Evolutionary conservation across 169 alveolate species (phyloP).

Genomic region (Cryptosporidium parvum): DNA sequence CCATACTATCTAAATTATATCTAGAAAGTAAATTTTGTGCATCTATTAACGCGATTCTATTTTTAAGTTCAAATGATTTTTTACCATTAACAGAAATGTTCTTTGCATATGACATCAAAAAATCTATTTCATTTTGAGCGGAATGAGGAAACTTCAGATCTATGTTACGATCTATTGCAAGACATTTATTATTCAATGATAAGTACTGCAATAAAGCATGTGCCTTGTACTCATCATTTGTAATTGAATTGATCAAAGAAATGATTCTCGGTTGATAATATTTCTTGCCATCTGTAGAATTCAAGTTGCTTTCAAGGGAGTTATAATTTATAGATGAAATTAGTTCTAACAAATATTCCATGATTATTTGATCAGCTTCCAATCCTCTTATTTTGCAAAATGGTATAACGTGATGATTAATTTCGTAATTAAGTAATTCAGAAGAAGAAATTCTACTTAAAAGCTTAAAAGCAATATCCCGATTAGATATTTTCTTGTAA

Average conservation of each 20-base stretch:
- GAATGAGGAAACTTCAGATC: constrained; percentile 9
- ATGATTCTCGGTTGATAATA: constrained; percentile 50
- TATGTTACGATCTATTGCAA: not conserved
- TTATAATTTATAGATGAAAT: constrained; percentile 8
- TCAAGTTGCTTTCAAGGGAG: not conserved
- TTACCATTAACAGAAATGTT: constrained; percentile 24
- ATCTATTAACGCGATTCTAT: constrained; percentile 62
- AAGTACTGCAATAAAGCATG: constrained; percentile 38
- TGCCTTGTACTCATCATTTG: constrained; percentile 57
- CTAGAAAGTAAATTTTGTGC: constrained; percentile 72
- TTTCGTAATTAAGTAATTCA: constrained; percentile 43
- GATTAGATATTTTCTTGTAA: constrained; percentile 19
- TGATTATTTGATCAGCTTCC: constrained; percentile 25
- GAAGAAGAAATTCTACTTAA: constrained; percentile 36
- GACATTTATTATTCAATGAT: constrained; percentile 10
- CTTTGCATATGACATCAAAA: constrained; percentile 21
- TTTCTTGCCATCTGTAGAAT: not conserved
- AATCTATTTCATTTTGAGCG: constrained; percentile 9
- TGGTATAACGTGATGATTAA: constrained; percentile 52
- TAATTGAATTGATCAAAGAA: constrained; percentile 28
- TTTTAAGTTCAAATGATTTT: constrained; percentile 32
- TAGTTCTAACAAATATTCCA: constrained; percentile 44
- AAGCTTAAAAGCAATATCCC: constrained; percentile 31
- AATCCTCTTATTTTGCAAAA: constrained; percentile 57
- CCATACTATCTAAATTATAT: constrained; percentile 61